phyloP scores from a whole-genome alignment of 371 early-diverging fungal genomes.

The Rhizomucor miehei region DNA sequence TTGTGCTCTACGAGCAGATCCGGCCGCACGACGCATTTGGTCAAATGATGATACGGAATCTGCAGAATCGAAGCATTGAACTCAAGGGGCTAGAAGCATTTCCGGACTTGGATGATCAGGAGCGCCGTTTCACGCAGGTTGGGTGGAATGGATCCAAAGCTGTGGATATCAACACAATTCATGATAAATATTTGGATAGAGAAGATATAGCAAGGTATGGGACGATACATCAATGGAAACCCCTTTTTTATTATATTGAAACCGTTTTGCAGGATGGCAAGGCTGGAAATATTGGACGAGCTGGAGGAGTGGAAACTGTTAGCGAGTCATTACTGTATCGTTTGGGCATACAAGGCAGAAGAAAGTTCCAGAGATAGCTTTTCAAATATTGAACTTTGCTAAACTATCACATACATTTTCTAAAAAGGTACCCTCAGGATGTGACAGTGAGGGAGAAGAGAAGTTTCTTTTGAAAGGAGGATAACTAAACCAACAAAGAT shows the following conservation, averaged over 20 bases:
- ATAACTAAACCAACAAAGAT: no score
- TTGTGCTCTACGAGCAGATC: conserved; percentile 90
- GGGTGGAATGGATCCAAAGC: conserved; percentile 70
- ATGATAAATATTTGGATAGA: conserved; percentile 46
- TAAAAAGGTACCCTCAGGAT: no score
- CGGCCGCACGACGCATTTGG: conserved; percentile 91
- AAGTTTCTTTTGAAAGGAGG: no score
- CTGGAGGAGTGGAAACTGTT: conserved; percentile 91
- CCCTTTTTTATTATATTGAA: neutral
- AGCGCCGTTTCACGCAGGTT: conserved; percentile 51
- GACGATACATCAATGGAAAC: neutral
- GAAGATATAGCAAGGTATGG: conserved; percentile 57
- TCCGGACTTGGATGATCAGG: conserved; percentile 71
- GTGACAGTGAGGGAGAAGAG: no score
- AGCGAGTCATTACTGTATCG: conserved; percentile 85
- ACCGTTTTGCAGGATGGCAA: conserved; percentile 57
- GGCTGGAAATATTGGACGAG: conserved; percentile 89
- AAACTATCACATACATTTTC: neutral
- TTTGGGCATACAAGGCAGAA: conserved; percentile 64
- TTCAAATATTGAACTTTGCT: conserved; percentile 1
- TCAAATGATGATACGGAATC: conserved; percentile 83
- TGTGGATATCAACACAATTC: conserved; percentile 71
- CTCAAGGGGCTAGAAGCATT: conserved; percentile 74
- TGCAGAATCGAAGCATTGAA: conserved; percentile 68
- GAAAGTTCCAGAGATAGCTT: conserved; percentile 2